Evolutionary conservation across 495 filamentous ascomycete species (phyloP), one percentile per base, ranked within the genome.

Genomic region (Hypomontagnella submonticulosa): DNA sequence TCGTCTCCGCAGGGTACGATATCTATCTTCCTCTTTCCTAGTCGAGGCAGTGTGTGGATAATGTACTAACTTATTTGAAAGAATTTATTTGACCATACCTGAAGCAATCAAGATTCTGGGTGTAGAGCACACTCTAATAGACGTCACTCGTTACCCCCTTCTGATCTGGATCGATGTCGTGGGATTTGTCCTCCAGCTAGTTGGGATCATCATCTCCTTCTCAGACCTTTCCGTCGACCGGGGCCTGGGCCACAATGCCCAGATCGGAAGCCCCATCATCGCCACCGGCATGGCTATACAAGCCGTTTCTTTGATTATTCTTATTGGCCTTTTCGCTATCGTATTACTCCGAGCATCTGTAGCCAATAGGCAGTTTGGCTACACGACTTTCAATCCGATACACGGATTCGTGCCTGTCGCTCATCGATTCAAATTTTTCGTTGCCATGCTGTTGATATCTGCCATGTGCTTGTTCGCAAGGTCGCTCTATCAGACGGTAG

Each of bases 351-450:
- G 42, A 57, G 66, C 66, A 4, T 43, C 66, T 20, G 8, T 65
- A 12, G 50, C 66, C 4, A 50, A 69, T 7, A 56, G 11, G 18
- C 54, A 57, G 20, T 69, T 56, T 10, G 66, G 66, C 42, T 65
- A 69, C 16, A 69, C 66, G 41, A 69, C 66, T n/a, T 69, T 69
- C 37, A 61, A 69, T 18, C 61, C 61, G 13, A 13, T 41, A 16
- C 61, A 69, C 20, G 66, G 66, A n/a, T 69, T 55, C 13, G 44
- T 69, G 11, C 61, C 66, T 0, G 65, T 69, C 44, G 61, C 66
- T 11, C 51, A 65, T 9, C 56, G 61, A 43, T 69, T 69, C 52
- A 69, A 69, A 44, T 61, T 69, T 16, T 64, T 69, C 46, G 23
- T 69, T 23, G 61, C 61, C 5, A 61, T 69, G 61, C 2, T 69